Conservation (phyloP, 2,329 filamentous ascomycete species). For the Penicillium janthinellum region DNA sequence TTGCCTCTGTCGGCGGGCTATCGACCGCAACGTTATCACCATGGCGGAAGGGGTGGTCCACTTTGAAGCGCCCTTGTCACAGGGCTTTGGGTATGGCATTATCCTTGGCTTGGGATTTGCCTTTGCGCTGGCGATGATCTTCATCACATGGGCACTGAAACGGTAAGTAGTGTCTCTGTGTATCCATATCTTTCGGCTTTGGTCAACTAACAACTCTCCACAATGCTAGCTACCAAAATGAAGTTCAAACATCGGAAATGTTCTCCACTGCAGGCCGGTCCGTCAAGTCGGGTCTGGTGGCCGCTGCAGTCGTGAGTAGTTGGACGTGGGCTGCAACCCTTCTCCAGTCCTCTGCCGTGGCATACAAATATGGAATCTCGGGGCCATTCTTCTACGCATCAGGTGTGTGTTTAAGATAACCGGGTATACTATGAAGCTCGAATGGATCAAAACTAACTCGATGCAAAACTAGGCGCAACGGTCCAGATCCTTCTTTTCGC, state of each 20-base stretch:
- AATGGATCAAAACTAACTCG: slow-evolving; percentile 52
- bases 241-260: slow-evolving; percentile 84
- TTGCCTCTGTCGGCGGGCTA: neutral
- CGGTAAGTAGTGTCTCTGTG: slow-evolving; percentile 43
- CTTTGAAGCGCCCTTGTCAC: slow-evolving; percentile 44
- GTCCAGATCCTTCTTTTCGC: slow-evolving; percentile 90
- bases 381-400: slow-evolving; percentile 69
- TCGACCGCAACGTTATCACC: neutral
- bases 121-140: slow-evolving; percentile 75
- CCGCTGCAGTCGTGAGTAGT: slow-evolving; percentile 84
- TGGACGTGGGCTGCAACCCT: slow-evolving; percentile 93
- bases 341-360: slow-evolving; percentile 76
- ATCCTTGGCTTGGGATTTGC: slow-evolving; percentile 72
- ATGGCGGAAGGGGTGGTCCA: slow-evolving; percentile 30
- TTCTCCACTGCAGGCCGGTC: slow-evolving; percentile 87
- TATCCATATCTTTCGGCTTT: neutral
- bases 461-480: slow-evolving; percentile 61
- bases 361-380: slow-evolving; percentile 73
- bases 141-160: slow-evolving; percentile 70
- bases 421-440: neutral
- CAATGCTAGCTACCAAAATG: slow-evolving; percentile 62
- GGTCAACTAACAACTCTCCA: neutral
- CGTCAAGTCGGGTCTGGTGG: slow-evolving; percentile 85
- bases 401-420: slow-evolving; percentile 47
- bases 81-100: slow-evolving; percentile 76